phyloP scores from a whole-genome alignment of 2,329 filamentous ascomycete species.

The Sporothrix globosa region DNA sequence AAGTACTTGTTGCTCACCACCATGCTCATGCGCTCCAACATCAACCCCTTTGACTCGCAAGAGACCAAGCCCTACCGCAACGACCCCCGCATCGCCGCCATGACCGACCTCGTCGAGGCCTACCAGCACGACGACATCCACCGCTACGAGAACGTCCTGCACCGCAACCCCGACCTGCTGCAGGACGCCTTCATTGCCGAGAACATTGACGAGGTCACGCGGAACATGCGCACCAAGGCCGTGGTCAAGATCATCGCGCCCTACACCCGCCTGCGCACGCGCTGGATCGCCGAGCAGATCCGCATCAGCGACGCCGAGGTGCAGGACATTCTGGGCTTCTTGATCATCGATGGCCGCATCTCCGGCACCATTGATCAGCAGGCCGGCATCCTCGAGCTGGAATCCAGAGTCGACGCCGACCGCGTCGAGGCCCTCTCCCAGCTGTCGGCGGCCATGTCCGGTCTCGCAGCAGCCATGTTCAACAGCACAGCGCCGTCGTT shows the following conservation, averaged over 20 bases:
- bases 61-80: constrained; percentile 98
- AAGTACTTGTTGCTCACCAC: constrained; percentile 96
- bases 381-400: constrained; percentile 79
- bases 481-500: constrained; percentile 74
- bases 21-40: constrained; percentile 97
- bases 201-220: constrained; percentile 98
- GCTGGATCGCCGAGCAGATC: constrained; percentile 85
- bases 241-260: constrained; percentile 91
- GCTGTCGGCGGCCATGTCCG: constrained; percentile 71
- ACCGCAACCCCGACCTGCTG: constrained; percentile 84
- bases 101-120: constrained; percentile 95
- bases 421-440: constrained; percentile 72
- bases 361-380: constrained; percentile 88
- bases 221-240: constrained; percentile 96
- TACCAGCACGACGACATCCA: constrained; percentile 96
- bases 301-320: constrained; percentile 85
- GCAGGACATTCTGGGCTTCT: constrained; percentile 90
- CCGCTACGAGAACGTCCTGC: constrained; percentile 83
- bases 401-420: constrained; percentile 69
- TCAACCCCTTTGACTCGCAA: constrained; percentile 98
- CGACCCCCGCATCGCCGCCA: constrained; percentile 90
- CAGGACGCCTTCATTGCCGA: constrained; percentile 95
- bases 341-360: constrained; percentile 89
- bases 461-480: constrained; percentile 72
- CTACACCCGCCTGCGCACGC: constrained; percentile 87